Evolutionary conservation across 805 yeast species (phyloP), one percentile per base, ranked within the genome.

Genomic region (Tetrapisispora namnaoensis): DNA sequence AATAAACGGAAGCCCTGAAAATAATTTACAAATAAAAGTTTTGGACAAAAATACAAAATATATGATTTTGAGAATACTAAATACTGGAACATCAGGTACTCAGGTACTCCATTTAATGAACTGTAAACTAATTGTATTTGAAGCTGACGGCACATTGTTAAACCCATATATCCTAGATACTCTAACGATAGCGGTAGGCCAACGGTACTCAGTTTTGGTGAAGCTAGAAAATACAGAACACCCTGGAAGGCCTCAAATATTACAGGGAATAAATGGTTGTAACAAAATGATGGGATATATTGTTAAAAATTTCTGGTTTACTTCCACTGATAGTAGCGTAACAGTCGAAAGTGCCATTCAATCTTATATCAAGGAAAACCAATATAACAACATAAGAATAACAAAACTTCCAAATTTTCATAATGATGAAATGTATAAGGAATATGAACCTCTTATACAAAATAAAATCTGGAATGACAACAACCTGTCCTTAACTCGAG

Each of bases 111-210:
- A 72, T 53, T 67, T 80, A 48, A 80, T 77, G 56, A 75, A 70
- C 53, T 83, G 78, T 59, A 66, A 65, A 20, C 64, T 80, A 55
- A 71, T 76, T 1, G 70, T 80, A 4, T 74, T 80, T 35, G 86
- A 79, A 58, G 70, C 76, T 35, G 86, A 80, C 57, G 85, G 86
- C 28, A 71, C 78, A 13, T 63, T 71, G 44, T 77, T 79, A 2
- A 73, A 76, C 48, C 79, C 79, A 17, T 65, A 63, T 50, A 69
- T 66, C 36, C 72, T 76, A 2, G 73, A 71, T 17, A 69, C 78
- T 36, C 49, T 79, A n/a, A 70, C 72, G 50, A 49, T 79, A 30
- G 78, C 89, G 0, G 88, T 83, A 6, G 95, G 91, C 2, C 95
- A 88, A 67, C 71, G 96, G 56, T 79, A 80, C 59, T 76, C 86